Conservation (phyloP, 1,284 basidiomycete species). For the Coniferiporia sulphurascens region DNA sequence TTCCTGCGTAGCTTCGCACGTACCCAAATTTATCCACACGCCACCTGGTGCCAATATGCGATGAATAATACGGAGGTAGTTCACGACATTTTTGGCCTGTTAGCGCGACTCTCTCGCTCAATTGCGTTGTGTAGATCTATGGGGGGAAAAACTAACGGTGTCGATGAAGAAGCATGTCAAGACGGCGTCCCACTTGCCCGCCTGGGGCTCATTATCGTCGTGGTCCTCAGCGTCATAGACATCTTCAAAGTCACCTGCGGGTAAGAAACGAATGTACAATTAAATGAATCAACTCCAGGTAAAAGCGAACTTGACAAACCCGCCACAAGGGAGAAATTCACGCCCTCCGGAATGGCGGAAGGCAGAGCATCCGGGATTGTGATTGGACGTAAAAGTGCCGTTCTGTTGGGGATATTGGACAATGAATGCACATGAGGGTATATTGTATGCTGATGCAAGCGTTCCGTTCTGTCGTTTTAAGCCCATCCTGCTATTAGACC, state of each 20-base stretch:
- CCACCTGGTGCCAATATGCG: conserved; percentile 76
- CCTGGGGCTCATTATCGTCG: conserved; percentile 55
- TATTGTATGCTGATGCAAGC: conserved; percentile 63
- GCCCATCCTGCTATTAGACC: neutral
- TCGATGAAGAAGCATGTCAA: conserved; percentile 98
- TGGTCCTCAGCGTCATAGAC: conserved; percentile 67
- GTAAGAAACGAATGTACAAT: neutral
- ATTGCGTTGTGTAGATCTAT: conserved; percentile 4
- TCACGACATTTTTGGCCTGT: conserved; percentile 88
- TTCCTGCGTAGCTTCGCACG: conserved; percentile 6
- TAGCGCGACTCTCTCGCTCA: neutral
- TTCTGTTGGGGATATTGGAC: conserved; percentile 67
- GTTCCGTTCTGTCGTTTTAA: conserved; percentile 49
- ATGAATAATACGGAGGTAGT: conserved; percentile 82
- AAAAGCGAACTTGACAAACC: conserved; percentile 39
- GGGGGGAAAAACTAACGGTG: conserved; percentile 51
- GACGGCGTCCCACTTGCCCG: conserved; percentile 82
- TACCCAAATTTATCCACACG: conserved; percentile 88
- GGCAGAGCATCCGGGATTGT: conserved; percentile 83
- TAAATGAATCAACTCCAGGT: neutral
- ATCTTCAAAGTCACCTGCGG: conserved; percentile 84
- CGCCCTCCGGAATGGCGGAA: conserved; percentile 56
- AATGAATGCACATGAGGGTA: conserved; percentile 90
- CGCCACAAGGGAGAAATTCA: conserved; percentile 80
- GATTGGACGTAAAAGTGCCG: conserved; percentile 62